Evolutionary conservation across 192 early-diverging fungal genomes (phyloP), one percentile per base, ranked within the genome.

Genomic region (Coemansia sp.): DNA sequence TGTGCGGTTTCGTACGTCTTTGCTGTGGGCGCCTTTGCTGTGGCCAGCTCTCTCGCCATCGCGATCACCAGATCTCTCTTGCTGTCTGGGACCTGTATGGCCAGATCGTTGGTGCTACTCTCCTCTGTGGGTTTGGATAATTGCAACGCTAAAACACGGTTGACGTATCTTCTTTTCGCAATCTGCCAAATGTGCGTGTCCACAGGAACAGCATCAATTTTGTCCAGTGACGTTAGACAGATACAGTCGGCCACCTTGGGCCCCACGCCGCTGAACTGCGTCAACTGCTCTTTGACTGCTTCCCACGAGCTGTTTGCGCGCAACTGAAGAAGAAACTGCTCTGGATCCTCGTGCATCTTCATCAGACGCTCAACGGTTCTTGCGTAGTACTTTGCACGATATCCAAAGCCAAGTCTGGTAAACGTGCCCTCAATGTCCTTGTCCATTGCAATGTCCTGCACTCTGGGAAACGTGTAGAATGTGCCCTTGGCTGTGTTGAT

Each of bases 191-290:
- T 94, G 71, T 99, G 97, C 1, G 94, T 96, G 64, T 99, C 97
- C 0, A 99, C 89, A 0, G 95, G 95, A 19, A 94, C 90, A 0
- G 89, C 87, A 11, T 88, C 85, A 0, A 71, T 67, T 59, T 96
- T 95, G 79, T 97, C 94, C 52, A 99, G 79, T 6, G 91, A 90
- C 92, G 95, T 94, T 48, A 99, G 84, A 56, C 90, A 90, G 65
- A 99, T 88, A 67, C 97, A 99, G 74, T 99, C 97, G 0, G 97
- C 97, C 8, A 99, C 95, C 76, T 99, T 99, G 4, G 95, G 96
- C 1, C 97, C 97, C 3, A 94, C 91, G 1, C 95, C 95, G 50
- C 87, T 72, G 7, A 98, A 76, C 48, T 90, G 76, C 64, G 95
- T 60, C 37, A 98, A 72, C 32, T 85, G 83, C 21, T 41, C 21